Conservation (phyloP, 495 filamentous ascomycete species). For the Hypoxylon fuscum region DNA sequence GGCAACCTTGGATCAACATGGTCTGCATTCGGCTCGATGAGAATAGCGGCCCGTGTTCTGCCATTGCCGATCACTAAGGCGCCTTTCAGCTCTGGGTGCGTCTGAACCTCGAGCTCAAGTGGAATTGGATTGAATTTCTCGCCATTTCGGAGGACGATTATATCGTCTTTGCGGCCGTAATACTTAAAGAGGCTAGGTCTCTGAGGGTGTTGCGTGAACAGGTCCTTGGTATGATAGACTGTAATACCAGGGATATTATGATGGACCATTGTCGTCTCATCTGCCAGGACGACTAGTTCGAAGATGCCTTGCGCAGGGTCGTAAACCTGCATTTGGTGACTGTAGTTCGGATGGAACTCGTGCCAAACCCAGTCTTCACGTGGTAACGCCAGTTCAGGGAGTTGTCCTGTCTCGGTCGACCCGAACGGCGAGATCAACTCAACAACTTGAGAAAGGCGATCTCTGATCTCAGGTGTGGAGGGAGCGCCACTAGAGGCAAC, state of each 20-base stretch:
- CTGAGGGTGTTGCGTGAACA: conserved; percentile 54
- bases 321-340: conserved; percentile 34
- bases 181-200: conserved; percentile 51
- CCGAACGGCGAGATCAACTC: conserved; percentile 34
- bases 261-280: conserved; percentile 40
- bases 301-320: conserved; percentile 21
- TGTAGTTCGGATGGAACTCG: conserved; percentile 33
- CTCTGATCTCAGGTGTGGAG: conserved; percentile 10
- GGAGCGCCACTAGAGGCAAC: conserved; percentile 29
- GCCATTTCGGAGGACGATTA: conserved; percentile 62
- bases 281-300: conserved; percentile 30
- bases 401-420: conserved; percentile 28
- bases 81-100: conserved; percentile 44
- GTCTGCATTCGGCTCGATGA: conserved; percentile 50
- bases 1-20: conserved; percentile 18
- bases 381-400: conserved; percentile 6
- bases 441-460: conserved; percentile 16
- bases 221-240: conserved; percentile 56
- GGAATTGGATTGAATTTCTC: conserved; percentile 62
- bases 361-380: conserved; percentile 39
- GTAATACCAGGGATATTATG: conserved; percentile 48
- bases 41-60: conserved; percentile 49
- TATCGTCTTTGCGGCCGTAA: conserved; percentile 56
- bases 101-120: conserved; percentile 46
- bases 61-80: conserved; percentile 53